Conservation (phyloP, 2,329 filamentous ascomycete species). For the Colletotrichum liaoningense region DNA sequence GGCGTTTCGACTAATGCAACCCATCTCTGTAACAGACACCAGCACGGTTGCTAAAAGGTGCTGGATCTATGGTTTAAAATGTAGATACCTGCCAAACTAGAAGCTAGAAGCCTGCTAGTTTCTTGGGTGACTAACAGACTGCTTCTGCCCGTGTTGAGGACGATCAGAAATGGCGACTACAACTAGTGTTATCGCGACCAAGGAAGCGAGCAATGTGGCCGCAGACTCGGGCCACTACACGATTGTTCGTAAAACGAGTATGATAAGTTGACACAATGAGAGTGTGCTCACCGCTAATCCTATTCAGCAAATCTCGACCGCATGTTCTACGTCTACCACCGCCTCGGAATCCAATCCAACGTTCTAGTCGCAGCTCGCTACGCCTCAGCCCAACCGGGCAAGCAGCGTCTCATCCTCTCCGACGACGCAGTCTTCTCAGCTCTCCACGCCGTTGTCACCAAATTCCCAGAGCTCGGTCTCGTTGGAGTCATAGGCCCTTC, state of each 20-base stretch:
- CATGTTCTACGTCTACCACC: constrained; percentile 38
- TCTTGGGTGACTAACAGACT: background rate
- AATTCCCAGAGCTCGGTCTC: constrained; percentile 35
- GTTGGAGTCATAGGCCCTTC: constrained; percentile 29
- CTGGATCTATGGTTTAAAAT: background rate
- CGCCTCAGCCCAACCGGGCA: background rate
- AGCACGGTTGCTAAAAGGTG: background rate
- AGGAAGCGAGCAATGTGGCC: background rate
- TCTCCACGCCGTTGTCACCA: constrained; percentile 34
- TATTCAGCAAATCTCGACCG: constrained; percentile 28
- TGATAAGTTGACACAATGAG: background rate
- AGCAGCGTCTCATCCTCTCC: constrained; percentile 6
- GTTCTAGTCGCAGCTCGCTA: constrained; percentile 39
- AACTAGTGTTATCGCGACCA: background rate
- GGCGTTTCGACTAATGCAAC: background rate
- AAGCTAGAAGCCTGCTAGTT: background rate
- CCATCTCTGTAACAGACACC: background rate
- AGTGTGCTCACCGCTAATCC: background rate
- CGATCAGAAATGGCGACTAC: background rate
- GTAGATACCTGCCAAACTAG: background rate
- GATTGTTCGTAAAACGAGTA: constrained; percentile 18
- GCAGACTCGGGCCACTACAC: background rate
- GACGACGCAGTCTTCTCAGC: constrained; percentile 35
- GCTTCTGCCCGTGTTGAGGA: background rate
- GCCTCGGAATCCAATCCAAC: constrained; percentile 40